Percentiles rank a stretch among this genome's conserved stretches.
phyloP scores from a whole-genome alignment of 257 asterid species.

The Penstemon newberryi region DNA sequence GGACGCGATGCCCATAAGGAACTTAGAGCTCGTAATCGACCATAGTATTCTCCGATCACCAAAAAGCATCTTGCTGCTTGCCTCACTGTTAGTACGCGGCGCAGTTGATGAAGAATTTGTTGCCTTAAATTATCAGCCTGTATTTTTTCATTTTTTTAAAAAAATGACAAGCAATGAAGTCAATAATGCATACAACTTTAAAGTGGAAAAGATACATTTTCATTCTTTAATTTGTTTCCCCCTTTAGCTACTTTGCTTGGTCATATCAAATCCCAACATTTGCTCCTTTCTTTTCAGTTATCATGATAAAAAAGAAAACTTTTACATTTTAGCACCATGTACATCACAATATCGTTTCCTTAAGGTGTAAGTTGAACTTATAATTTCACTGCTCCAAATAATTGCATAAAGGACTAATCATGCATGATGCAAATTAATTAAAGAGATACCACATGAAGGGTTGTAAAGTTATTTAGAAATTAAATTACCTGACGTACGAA shows the following conservation, averaged over 20 bases:
- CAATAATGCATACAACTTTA: too few species aligned
- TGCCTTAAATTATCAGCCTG: constrained; percentile 95
- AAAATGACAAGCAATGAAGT: neutral
- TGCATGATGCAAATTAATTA: too few species aligned
- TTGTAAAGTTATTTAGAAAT: neutral
- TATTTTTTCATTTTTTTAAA: constrained; percentile 14
- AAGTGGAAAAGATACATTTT: constrained; percentile 12
- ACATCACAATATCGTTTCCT: too few species aligned
- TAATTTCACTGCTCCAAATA: neutral
- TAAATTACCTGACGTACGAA: constrained; percentile 75
- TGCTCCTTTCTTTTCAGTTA: constrained; percentile 27
- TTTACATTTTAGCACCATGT: constrained; percentile 8
- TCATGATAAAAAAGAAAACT: constrained; percentile 29
- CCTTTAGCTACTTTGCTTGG: constrained; percentile 31
- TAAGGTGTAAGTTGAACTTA: neutral
- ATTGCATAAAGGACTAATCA: too few species aligned
- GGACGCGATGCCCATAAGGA: constrained; percentile 95
- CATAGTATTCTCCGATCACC: constrained; percentile 85
- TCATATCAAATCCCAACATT: constrained; percentile 30
- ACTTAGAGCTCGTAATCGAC: constrained; percentile 82
- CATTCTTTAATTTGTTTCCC: neutral
- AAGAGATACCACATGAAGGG: too few species aligned
- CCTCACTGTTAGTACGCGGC: constrained; percentile 66
- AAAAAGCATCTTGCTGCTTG: constrained; percentile 85
- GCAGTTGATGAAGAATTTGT: constrained; percentile 81